These are phyloP conservation scores for Penicillium sp. DNA, from an alignment of 2,329 filamentous ascomycete genomes.

Conservation along the genomic window DNA sequence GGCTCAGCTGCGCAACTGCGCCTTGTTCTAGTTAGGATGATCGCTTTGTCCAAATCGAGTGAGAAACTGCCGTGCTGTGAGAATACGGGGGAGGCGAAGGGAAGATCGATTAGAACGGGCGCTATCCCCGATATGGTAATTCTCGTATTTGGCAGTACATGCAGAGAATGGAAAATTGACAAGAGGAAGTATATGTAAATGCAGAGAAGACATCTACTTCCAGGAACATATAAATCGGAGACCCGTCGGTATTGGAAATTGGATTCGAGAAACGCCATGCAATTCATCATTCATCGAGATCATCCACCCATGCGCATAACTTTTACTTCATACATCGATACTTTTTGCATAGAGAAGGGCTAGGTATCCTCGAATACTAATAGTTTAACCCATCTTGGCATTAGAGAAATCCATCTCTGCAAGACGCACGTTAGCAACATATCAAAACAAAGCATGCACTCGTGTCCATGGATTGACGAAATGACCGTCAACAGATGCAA, in stretches of 20 bases:
- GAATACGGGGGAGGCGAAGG: background rate
- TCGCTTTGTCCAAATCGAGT: background rate
- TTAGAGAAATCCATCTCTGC: slow-evolving; percentile 66
- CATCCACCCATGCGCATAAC: slow-evolving; percentile 9
- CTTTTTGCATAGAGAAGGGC: background rate
- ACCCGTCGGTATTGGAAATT: background rate
- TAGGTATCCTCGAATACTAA: background rate
- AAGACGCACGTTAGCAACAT: slow-evolving; percentile 3
- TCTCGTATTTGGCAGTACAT: slow-evolving; percentile 17
- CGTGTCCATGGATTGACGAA: background rate
- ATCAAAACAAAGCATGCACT: background rate
- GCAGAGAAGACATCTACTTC: background rate
- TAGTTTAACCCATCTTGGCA: slow-evolving; percentile 55
- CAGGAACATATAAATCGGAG: background rate
- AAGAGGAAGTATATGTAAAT: background rate
- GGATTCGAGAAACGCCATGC: background rate
- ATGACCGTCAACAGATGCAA: background rate
- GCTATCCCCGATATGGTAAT: slow-evolving; percentile 18
- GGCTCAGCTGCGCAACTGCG: slow-evolving; percentile 1
- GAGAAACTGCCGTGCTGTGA: background rate
- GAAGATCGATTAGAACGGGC: background rate
- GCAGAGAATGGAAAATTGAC: background rate
- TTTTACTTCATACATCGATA: slow-evolving; percentile 24
- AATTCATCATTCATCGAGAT: slow-evolving; percentile 17
- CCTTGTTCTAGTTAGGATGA: background rate